Evolutionary conservation across 169 alveolate species (phyloP), one percentile per base, ranked within the genome.

Genomic region (Eimeria mitis): DNA sequence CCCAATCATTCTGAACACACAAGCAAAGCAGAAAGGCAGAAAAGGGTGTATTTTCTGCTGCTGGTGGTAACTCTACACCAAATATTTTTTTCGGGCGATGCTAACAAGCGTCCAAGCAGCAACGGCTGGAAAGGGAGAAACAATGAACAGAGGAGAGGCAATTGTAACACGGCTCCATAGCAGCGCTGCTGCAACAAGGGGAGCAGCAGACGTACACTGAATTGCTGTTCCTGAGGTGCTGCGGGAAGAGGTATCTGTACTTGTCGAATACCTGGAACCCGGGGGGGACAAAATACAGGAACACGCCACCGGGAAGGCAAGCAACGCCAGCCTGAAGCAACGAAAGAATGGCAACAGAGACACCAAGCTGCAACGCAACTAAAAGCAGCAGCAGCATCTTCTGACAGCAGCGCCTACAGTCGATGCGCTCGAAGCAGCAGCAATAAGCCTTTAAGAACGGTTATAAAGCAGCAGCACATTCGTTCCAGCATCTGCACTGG

Each of bases 261-360:
- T 83, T 83, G 90, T 83, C 90, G 73, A 83, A 83, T 75, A 56
- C 90, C n/a, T 83, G 90, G 90, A 83, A 83, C 13, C 90, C 90
- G 5, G 90, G 90, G 25, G 90, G 90, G 31, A 83, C 90, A 25
- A 83, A 83, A 28, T 83, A 83, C 90, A 83, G 31, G 31, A 54
- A 83, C 37, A 83, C 73, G 16, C 90, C 90, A 34, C 90, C 90
- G 49, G 90, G 90, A 40, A 83, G 37, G 34, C 90, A 83, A 3
- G 90, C 90, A 14, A 83, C 90, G 70, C 90, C 90, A 34, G 90
- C 90, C 90, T 83, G 90, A 37, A 75, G 76, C 65, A n/a, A 14
- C 65, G 28, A 31, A 52, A 37, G 37, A 1, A 56, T 7, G 28
- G 71, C 76, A 54, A 56, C 90, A 54, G 2, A n/a, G 23, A 23